Conservation (phyloP, 164 flowering plant genomes). For the Brasenia schreberi region DNA sequence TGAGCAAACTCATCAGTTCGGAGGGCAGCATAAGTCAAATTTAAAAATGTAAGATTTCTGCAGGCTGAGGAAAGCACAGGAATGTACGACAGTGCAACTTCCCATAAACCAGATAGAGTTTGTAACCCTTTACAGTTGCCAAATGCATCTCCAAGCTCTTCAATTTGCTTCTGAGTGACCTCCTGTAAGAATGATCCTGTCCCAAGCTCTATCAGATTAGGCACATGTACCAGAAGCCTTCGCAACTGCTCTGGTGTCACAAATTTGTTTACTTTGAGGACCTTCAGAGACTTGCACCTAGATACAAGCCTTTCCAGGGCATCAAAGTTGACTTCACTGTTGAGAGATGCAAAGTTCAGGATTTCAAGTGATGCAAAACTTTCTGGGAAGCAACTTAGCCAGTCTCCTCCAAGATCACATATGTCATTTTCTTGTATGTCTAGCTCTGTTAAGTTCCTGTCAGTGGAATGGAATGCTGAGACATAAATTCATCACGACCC, state of each 20-base stretch:
- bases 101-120: slow-evolving; percentile 65
- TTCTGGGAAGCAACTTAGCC: slow-evolving; percentile 79
- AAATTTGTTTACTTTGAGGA: slow-evolving; percentile 43
- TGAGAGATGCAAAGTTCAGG: slow-evolving; percentile 44
- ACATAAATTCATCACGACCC: too few species aligned
- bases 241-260: slow-evolving; percentile 44
- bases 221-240: slow-evolving; percentile 41
- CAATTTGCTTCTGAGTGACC: slow-evolving; percentile 20
- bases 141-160: slow-evolving; percentile 37
- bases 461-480: neutral
- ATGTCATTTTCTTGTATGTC: slow-evolving; percentile 50
- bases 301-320: slow-evolving; percentile 54
- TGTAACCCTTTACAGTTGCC: slow-evolving; percentile 36
- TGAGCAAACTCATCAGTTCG: slow-evolving; percentile 35
- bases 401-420: slow-evolving; percentile 39
- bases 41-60: slow-evolving; percentile 49
- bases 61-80: slow-evolving; percentile 49
- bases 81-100: slow-evolving; percentile 32
- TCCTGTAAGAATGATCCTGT: slow-evolving; percentile 58
- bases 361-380: slow-evolving; percentile 49
- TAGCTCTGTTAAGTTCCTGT: slow-evolving; percentile 49
- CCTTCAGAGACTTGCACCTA: slow-evolving; percentile 56
- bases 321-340: slow-evolving; percentile 36
- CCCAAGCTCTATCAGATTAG: slow-evolving; percentile 54
- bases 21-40: slow-evolving; percentile 46